Base-by-base conservation (phyloP, 768 basidiomycete species). In the Fomitopsis pulvina region DNA sequence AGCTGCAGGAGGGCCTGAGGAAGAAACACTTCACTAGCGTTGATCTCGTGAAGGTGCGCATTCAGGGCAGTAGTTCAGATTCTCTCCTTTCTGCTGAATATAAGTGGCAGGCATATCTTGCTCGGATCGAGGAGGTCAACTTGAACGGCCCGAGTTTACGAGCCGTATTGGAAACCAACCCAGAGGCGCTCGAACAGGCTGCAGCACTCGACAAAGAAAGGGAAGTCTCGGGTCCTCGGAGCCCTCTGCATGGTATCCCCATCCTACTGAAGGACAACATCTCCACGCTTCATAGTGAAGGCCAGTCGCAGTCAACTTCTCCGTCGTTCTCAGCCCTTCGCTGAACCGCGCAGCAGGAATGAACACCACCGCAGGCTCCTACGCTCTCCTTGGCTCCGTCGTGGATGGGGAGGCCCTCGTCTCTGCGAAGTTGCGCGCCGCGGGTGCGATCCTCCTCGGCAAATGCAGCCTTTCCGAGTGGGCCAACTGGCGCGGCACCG, bases 61-160 rank as follows among this genome's bases (percentile, higher is more conserved):
- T 28, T 41, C 32, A 32, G 3, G 3, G 43, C n/a, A 12, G 3
- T 44, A 24, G 8, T 5, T 41, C 18, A 21, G 22, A 41, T 9
- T 21, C 16, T 9, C 18, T 34, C 9, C n/a, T 34, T 9, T 9
- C 10, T 9, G 44, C 6, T 25, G 26, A 34, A 16, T 7, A 12
- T 14, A 9, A 27, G 50, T 8, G 25, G 10, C 47, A 85, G 83
- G 80, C 81, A 2, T 85, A 85, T 60, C 69, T 85, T 54, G 75
- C 77, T 10, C 72, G 84, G 2, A 84, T 85, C 22, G 78, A 83
- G 3, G 78, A 85, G 58, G 83, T 86, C n/a, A 85, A 85, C 56
- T 56, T 76, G 16, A 67, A 78, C 50, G 81, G 82, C 1, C 76
- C 81, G 10, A 64, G 63, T 39, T 64, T 86, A 8, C 77, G 73